Base-by-base conservation (phyloP, 176 grass and related monocot genomes). In the Pontederia paniculata region DNA sequence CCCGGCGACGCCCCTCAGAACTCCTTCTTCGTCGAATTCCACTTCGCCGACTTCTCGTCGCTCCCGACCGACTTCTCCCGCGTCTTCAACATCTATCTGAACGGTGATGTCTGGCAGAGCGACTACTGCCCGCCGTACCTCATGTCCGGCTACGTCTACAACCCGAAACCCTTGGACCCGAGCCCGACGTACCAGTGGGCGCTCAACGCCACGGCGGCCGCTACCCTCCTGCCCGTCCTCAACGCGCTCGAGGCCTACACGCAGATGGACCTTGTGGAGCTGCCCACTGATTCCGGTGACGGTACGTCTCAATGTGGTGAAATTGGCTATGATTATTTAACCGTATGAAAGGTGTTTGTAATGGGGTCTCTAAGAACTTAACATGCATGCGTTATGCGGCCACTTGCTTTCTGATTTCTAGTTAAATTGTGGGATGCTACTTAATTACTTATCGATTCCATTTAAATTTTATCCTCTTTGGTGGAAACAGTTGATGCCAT, bases 401-500 rank as follows among this genome's bases (percentile, higher is more conserved):
- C n/a, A n/a, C n/a, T n/a, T n/a, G n/a, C n/a, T n/a, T n/a, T n/a
- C n/a, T n/a, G n/a, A n/a, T n/a, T n/a, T n/a, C n/a, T n/a, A n/a
- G n/a, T n/a, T n/a, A n/a, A n/a, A n/a, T n/a, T n/a, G n/a, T n/a
- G n/a, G n/a, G n/a, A n/a, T n/a, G n/a, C n/a, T n/a, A n/a, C n/a
- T n/a, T n/a, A 50, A 10, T 16, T 3, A 4, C 6, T 68, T 52
- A 42, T 67, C 56, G n/a, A 50, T 19, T 17, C 42, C 12, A 2
- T 10, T 58, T 45, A 9, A 55, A 49, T 21, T 66, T 41, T 63
- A 2, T 12, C 20, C 9, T 31, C 25, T 11, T 15, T 31, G 16
- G 19, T 80, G 66, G 20, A 64, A 43, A 17, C 75, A 91, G 87
- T 56, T 16, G 68, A 73, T 74, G 81, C 81, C n/a, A 82, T 91